Percentiles rank a stretch among this genome's conserved stretches.
phyloP scores from a whole-genome alignment of 2,329 filamentous ascomycete species.

The Monosporascus sp. region DNA sequence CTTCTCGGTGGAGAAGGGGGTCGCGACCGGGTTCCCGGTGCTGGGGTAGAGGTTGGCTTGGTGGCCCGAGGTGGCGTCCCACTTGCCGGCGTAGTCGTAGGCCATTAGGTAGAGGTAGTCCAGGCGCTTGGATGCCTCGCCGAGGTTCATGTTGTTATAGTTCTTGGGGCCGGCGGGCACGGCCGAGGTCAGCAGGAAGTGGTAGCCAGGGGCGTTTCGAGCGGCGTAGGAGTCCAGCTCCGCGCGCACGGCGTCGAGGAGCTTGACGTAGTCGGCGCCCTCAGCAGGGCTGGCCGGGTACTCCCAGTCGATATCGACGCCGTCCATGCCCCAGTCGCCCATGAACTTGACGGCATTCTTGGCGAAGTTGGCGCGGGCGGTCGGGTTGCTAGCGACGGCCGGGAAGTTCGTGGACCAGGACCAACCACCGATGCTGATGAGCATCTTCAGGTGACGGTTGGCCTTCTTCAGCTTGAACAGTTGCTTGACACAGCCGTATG shows the following conservation, averaged over 20 bases:
- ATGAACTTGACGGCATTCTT: slow-evolving; percentile 62
- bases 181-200: slow-evolving; percentile 51
- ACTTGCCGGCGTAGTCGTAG: slow-evolving; percentile 69
- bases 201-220: slow-evolving; percentile 39
- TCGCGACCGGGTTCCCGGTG: slow-evolving; percentile 47
- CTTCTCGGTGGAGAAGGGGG: slow-evolving; percentile 63
- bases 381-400: slow-evolving; percentile 56
- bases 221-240: slow-evolving; percentile 46
- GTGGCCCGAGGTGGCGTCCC: slow-evolving; percentile 60
- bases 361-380: slow-evolving; percentile 63
- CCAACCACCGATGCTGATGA: slow-evolving; percentile 82
- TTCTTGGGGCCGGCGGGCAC: slow-evolving; percentile 43
- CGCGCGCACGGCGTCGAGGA: slow-evolving; percentile 38
- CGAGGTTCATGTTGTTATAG: slow-evolving; percentile 43
- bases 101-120: slow-evolving; percentile 63
- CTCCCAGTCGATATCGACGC: slow-evolving; percentile 37
- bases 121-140: slow-evolving; percentile 39
- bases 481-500: slow-evolving; percentile 78
- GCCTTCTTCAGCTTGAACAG: slow-evolving; percentile 71
- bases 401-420: slow-evolving; percentile 76
- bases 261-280: slow-evolving; percentile 38
- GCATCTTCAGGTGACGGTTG: slow-evolving; percentile 70
- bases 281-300: slow-evolving; percentile 34
- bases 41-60: slow-evolving; percentile 65
- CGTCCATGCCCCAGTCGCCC: slow-evolving; percentile 62